Evolutionary conservation across 441 rosid species (phyloP).

Genomic region (Adansonia grandidieri): DNA sequence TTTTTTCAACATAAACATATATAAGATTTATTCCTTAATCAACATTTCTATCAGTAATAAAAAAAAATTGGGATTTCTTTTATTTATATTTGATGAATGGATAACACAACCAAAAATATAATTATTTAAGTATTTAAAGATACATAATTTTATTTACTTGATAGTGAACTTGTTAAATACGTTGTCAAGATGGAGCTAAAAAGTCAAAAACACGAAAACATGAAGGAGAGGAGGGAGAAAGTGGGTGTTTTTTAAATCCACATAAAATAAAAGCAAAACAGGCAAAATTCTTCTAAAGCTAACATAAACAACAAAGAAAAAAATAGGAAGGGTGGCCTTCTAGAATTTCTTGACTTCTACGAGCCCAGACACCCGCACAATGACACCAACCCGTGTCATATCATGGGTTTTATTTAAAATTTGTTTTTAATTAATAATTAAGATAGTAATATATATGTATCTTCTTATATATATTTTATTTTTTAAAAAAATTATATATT

Average conservation of each 20-base stretch:
- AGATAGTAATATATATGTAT: too few relatives aligned
- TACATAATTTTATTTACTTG: not conserved
- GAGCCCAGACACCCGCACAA: not conserved
- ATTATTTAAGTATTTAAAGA: not conserved
- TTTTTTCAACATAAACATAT: too few relatives aligned
- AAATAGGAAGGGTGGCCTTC: conserved; percentile 27
- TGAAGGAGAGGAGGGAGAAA: not conserved
- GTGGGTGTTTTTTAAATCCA: not conserved
- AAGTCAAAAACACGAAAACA: conserved; percentile 10
- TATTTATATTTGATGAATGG: too few relatives aligned
- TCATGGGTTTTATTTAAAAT: not conserved
- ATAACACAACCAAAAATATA: too few relatives aligned
- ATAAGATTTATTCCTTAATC: too few relatives aligned
- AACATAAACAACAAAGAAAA: not conserved
- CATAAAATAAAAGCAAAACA: conserved; percentile 19
- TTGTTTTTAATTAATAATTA: not conserved
- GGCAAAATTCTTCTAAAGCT: conserved; percentile 24
- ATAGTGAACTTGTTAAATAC: not conserved
- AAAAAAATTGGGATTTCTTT: too few relatives aligned
- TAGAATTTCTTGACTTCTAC: conserved; percentile 52
- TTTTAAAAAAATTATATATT: too few relatives aligned
- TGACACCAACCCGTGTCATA: conserved; percentile 1
- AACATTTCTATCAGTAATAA: too few relatives aligned
- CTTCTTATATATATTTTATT: too few relatives aligned
- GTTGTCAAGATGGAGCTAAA: not conserved